Evolutionary conservation across 306 rosid species (phyloP).

Genomic region (Cucumis hystrix): DNA sequence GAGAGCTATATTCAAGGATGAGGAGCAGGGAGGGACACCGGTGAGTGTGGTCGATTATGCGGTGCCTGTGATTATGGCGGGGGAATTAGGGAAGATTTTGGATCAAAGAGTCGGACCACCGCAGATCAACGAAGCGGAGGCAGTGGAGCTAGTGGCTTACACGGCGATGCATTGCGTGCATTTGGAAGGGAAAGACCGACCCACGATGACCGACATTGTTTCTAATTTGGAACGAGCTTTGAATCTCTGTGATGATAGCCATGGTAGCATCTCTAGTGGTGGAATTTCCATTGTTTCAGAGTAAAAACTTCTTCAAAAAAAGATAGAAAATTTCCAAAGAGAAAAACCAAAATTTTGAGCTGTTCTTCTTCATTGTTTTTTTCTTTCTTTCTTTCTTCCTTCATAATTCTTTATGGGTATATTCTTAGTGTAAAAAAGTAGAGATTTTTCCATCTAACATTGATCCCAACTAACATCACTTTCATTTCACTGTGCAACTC

Average conservation of each 20-base stretch:
- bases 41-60: slow-evolving; percentile 62
- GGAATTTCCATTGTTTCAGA: slow-evolving; percentile 49
- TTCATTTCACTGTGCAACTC: neutral
- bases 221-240: slow-evolving; percentile 67
- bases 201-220: slow-evolving; percentile 79
- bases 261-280: slow-evolving; percentile 58
- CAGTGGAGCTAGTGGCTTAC: slow-evolving; percentile 68
- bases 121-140: slow-evolving; percentile 50
- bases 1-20: slow-evolving; percentile 63
- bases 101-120: slow-evolving; percentile 61
- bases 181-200: slow-evolving; percentile 92
- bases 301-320: slow-evolving; percentile 12
- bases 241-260: slow-evolving; percentile 40
- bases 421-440: slow-evolving; percentile 13
- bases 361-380: slow-evolving; percentile 10
- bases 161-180: slow-evolving; percentile 74
- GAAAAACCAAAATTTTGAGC: slow-evolving; percentile 15
- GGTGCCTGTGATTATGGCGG: slow-evolving; percentile 63
- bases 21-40: slow-evolving; percentile 44
- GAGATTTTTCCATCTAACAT: slow-evolving; percentile 11
- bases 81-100: slow-evolving; percentile 49
- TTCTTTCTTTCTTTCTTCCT: neutral
- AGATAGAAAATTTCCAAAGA: neutral
- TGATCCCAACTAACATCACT: slow-evolving; percentile 1
- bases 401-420: neutral